Evolutionary conservation across 2,329 filamentous ascomycete genomes (phyloP).

Genomic region (Arthrobotrys sinensis): DNA sequence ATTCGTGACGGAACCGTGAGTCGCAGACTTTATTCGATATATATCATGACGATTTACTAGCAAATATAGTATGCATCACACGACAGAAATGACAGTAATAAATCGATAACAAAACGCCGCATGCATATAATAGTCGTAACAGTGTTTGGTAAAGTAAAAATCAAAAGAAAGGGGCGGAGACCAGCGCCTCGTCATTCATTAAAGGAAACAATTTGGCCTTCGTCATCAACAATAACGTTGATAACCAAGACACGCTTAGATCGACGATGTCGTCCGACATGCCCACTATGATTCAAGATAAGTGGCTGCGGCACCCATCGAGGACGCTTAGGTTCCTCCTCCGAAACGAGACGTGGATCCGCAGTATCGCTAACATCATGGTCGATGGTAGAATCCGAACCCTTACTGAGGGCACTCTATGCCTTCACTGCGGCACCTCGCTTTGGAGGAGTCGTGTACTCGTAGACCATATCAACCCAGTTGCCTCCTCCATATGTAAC

Average conservation of each 20-base stretch:
- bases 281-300: background rate
- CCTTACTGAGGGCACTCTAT: background rate
- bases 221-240: background rate
- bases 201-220: background rate
- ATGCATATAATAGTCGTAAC: slow-evolving; percentile 29
- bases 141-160: slow-evolving; percentile 8
- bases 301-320: background rate
- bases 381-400: background rate
- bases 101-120: slow-evolving; percentile 23
- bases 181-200: background rate
- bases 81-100: slow-evolving; percentile 16
- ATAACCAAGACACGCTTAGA: background rate
- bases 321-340: background rate
- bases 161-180: background rate
- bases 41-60: background rate
- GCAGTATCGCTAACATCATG: background rate
- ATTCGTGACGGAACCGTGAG: background rate
- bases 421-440: background rate
- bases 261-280: background rate
- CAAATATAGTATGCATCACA: background rate
- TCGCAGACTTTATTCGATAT: slow-evolving; percentile 19
- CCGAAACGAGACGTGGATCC: background rate
- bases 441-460: slow-evolving; percentile 38
- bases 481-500: slow-evolving; percentile 47
- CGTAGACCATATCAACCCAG: slow-evolving; percentile 55